These are phyloP conservation scores for Sphaerobolus stellatus DNA, from an alignment of 1,284 basidiomycete genomes.

Conservation along the genomic window DNA sequence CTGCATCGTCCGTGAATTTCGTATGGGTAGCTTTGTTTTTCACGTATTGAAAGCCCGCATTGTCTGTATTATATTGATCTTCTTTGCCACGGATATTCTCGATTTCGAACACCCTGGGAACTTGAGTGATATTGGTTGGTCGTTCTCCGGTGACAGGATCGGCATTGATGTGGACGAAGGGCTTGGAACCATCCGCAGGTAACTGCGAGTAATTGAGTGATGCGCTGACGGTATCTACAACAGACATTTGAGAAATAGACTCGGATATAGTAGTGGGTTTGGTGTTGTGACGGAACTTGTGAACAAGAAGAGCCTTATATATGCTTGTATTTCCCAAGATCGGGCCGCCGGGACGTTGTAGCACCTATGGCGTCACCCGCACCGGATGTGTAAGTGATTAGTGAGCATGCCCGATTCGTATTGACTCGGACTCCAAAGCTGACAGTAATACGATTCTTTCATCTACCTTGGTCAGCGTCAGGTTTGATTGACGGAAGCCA, in stretches of 20 bases:
- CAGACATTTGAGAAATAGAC: not conserved
- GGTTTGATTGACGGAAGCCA: too few species aligned
- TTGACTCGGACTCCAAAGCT: too few species aligned
- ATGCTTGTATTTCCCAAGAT: too few species aligned
- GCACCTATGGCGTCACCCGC: too few species aligned
- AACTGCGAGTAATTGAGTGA: constrained; percentile 31
- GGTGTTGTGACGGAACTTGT: too few species aligned
- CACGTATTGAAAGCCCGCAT: constrained; percentile 54
- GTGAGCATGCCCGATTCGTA: too few species aligned
- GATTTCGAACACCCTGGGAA: constrained; percentile 38
- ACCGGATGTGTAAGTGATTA: too few species aligned
- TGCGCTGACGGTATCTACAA: constrained; percentile 8
- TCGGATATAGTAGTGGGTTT: too few species aligned
- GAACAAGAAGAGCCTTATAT: too few species aligned
- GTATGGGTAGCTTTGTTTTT: constrained; percentile 42
- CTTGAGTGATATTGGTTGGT: constrained; percentile 13
- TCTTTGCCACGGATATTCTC: constrained; percentile 60
- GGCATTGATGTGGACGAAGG: constrained; percentile 28
- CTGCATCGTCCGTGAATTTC: constrained; percentile 46
- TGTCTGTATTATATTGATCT: constrained; percentile 47
- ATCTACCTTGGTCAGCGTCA: too few species aligned
- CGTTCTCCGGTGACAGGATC: constrained; percentile 23
- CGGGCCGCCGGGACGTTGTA: too few species aligned
- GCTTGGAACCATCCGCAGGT: constrained; percentile 33
- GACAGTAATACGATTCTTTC: too few species aligned